phyloP scores from a whole-genome alignment of 208 protist species.

The Balamuthia mandrillaris region DNA sequence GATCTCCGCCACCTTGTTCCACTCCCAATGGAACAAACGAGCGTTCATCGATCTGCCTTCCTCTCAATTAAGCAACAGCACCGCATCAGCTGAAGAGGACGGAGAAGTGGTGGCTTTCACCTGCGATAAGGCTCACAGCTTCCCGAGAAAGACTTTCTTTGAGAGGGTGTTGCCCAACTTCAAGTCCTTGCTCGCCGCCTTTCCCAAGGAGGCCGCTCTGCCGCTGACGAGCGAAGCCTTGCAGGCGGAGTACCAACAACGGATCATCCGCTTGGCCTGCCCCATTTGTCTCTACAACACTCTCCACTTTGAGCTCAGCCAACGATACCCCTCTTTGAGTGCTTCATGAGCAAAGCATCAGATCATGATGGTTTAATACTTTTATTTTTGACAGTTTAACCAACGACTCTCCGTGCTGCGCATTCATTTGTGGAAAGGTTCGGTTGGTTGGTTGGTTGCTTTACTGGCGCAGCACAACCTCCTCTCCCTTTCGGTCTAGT shows the following conservation, averaged over 20 bases:
- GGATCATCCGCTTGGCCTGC: neutral
- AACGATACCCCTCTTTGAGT: too few relatives aligned
- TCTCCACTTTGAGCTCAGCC: neutral
- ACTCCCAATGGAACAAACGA: neutral
- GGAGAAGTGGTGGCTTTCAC: neutral
- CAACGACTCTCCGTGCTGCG: too few relatives aligned
- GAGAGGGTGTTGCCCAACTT: constrained; percentile 13
- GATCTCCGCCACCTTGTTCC: neutral
- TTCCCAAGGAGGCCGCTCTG: neutral
- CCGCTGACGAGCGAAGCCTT: neutral
- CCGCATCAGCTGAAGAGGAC: neutral
- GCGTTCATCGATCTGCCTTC: neutral
- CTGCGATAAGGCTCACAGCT: constrained; percentile 10
- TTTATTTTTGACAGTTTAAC: too few relatives aligned
- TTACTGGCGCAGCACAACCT: too few relatives aligned
- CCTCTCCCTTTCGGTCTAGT: too few relatives aligned
- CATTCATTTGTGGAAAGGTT: too few relatives aligned
- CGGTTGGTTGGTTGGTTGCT: too few relatives aligned
- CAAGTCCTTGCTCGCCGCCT: neutral
- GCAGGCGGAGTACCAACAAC: neutral
- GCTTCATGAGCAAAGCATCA: too few relatives aligned
- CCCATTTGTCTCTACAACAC: neutral
- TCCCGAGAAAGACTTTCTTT: neutral
- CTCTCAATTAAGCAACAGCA: neutral
- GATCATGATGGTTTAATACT: too few relatives aligned